Base-by-base conservation (phyloP, 306 rosid species). In the Rosa multiflora region DNA sequence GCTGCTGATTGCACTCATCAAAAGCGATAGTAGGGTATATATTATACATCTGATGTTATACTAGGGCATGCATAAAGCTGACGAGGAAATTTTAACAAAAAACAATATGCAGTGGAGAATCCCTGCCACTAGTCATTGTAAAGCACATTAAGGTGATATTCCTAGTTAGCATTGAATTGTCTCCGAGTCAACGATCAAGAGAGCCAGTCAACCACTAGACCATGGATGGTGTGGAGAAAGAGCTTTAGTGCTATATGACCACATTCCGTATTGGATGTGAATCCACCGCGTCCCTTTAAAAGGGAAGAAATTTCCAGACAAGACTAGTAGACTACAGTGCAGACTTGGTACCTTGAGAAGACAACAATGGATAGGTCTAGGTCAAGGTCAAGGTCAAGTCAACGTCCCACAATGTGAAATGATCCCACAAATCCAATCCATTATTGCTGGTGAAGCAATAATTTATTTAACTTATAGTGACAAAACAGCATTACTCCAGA, bases 161-260 rank as follows among this genome's bases (percentile, higher is more conserved):
- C 55, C 40, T 42, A 40, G 48, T 43, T 63, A 14, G 21, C 6
- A 14, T 32, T 3, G 70, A 67, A 59, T 44, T 61, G 13, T 61
- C 20, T 17, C 67, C 0, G 58, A 32, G 79, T 76, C 79, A 26
- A 76, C 39, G 37, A 47, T 53, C 56, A 47, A 29, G 71, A 3
- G 29, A 67, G 51, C 48, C n/a, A 10, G 79, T 63, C 72, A 76
- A 63, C 72, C 62, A 76, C 79, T 6, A 18, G 72, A 43, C 56
- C 14, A 26, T 59, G 55, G 55, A 75, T 75, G 70, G 70, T 43
- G 69, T 64, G 10, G 44, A 48, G 29, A 49, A 35, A 70, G 58
- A 47, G 58, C 8, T 9, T 39, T n/a, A 14, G 17, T 21, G 56
- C 56, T 23, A n/a, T n/a, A 39, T 69, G 73, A 18, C 55, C 73